Evolutionary conservation across 192 early-diverging fungal genomes (phyloP).

Genomic region (Entomortierella parvispora): DNA sequence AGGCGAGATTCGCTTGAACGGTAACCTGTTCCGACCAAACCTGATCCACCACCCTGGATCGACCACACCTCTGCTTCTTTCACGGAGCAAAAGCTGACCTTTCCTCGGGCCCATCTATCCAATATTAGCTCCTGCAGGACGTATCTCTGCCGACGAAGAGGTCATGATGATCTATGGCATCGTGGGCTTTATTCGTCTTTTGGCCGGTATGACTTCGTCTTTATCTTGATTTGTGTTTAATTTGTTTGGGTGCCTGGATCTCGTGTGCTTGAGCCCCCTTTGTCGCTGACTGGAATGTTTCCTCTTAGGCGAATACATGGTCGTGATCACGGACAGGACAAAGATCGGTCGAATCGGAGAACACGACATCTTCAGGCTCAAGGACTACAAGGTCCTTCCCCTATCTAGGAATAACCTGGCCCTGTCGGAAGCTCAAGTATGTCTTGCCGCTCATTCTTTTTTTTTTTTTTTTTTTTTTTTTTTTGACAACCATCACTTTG

Average conservation of each 20-base stretch:
- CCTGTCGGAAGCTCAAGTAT: conserved; percentile 60
- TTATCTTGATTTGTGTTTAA: neutral
- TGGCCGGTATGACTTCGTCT: conserved; percentile 61
- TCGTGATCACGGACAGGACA: conserved; percentile 76
- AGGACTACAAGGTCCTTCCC: conserved; percentile 63
- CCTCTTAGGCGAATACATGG: conserved; percentile 76
- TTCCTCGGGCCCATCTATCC: neutral
- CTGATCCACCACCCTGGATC: too few relatives aligned
- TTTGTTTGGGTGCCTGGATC: neutral
- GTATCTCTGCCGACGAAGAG: conserved; percentile 60
- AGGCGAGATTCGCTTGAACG: conserved; percentile 59
- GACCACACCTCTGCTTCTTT: too few relatives aligned
- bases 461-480: neutral
- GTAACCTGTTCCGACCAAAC: too few relatives aligned
- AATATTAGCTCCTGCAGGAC: conserved; percentile 12
- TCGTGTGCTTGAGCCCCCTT: neutral
- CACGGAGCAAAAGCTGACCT: too few relatives aligned
- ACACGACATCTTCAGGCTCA: conserved; percentile 75
- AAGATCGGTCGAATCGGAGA: conserved; percentile 68
- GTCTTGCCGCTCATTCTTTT: neutral
- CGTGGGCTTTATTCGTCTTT: conserved; percentile 74
- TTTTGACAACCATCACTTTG: neutral
- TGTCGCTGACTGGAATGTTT: neutral
- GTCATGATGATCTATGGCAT: conserved; percentile 71
- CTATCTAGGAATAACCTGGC: conserved; percentile 47